Base-by-base conservation (phyloP, 2,329 filamentous ascomycete species). In the Phaeomoniella chlamydospora region DNA sequence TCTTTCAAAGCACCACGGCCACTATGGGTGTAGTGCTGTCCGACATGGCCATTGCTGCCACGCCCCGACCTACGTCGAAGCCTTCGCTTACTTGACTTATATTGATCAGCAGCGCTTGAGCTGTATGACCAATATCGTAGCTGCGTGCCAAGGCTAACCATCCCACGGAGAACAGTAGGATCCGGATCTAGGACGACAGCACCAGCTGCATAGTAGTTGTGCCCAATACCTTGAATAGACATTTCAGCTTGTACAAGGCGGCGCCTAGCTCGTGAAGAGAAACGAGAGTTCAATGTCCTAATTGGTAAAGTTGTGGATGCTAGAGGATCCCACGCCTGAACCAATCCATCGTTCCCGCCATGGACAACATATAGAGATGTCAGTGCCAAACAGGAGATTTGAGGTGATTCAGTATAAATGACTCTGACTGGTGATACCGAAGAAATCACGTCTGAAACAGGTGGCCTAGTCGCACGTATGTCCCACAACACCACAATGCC, bases 291-390 rank as follows among this genome's bases (percentile, higher is more conserved):
- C 37, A 98, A 66, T 0, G 86, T 96, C 29, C 86, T 76, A 35
- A 96, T 71, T 0, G 90, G 84, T 14, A 79, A 75, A 13, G 69
- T 58, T 0, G 71, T 80, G 2, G 88, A 96, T 1, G 79, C 84
- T 33, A 98, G 64, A n/a, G 82, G 83, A 60, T 98, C 90, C 90
- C 90, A 98, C 4, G 86, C 83, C 55, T 96, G 90, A 3, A 94
- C 88, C 3, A 96, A 71, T 1, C 90, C 88, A 57, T 98, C 90
- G 45, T 82, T 94, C 16, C 90, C 90, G 34, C 90, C 90, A 53
- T 94, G 84, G 4, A 96, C 81, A 12, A 98, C 61, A 51, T 93
- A 92, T 12, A 98, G 64, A 2, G 85, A 81, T 1, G 86, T 85
- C 33, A 94, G 56, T 4, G 80, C 90, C 12, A 98, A 58, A 41